A percentile compares a stretch with the other conserved stretches of the same genome.
Evolutionary conservation across 2,329 filamentous ascomycete species (phyloP).

Genomic region (Colletotrichum sp.): DNA sequence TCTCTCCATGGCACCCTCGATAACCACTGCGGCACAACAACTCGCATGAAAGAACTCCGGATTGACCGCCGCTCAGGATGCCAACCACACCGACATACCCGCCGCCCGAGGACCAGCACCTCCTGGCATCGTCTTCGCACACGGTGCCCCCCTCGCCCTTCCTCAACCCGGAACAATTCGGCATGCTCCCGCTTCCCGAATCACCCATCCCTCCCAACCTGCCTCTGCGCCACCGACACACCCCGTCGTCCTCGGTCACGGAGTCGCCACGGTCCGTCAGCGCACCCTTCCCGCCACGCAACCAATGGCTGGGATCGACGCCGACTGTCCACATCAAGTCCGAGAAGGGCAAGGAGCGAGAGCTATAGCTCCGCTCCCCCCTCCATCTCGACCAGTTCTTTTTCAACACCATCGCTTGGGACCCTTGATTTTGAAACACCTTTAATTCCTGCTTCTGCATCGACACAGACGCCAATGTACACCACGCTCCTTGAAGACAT

Average conservation of each 20-base stretch:
- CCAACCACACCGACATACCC: conserved; percentile 50
- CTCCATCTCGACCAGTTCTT: conserved; percentile 30
- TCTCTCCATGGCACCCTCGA: conserved; percentile 30
- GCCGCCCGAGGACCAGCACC: conserved; percentile 44
- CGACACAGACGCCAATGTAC: conserved; percentile 39
- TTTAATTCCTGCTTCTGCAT: conserved; percentile 30
- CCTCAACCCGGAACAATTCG: conserved; percentile 44
- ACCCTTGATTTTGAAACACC: conserved; percentile 22
- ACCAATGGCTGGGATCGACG: not conserved
- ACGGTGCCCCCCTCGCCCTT: conserved; percentile 50
- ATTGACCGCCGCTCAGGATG: conserved; percentile 63
- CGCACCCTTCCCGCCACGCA: conserved; percentile 18
- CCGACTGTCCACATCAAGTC: conserved; percentile 6
- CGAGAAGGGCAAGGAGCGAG: conserved; percentile 21
- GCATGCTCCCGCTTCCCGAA: conserved; percentile 51
- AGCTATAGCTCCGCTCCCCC: conserved; percentile 39
- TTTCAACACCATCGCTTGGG: conserved; percentile 22
- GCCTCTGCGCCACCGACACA: conserved; percentile 40
- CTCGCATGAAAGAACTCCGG: conserved; percentile 44
- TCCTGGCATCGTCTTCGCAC: conserved; percentile 39
- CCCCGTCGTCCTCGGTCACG: conserved; percentile 24
- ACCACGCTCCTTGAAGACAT: conserved; percentile 34
- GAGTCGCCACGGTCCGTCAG: conserved; percentile 33
- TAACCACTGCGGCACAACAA: conserved; percentile 44
- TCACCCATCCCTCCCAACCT: conserved; percentile 43